Base-by-base conservation (phyloP, 441 rosid genomes). In the Jatropha podagrica region DNA sequence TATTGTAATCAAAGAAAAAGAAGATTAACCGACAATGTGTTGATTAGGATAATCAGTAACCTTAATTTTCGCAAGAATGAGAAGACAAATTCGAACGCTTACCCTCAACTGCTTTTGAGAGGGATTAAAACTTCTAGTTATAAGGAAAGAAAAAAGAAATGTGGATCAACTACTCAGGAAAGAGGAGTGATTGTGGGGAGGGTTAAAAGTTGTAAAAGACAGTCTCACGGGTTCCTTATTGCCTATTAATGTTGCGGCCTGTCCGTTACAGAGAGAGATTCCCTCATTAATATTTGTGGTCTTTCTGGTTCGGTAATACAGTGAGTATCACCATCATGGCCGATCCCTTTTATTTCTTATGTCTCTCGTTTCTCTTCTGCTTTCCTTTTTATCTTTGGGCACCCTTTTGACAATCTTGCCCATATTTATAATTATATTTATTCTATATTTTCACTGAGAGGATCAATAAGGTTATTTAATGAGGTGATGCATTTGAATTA, bases 301-400 rank as follows among this genome's bases (percentile, higher is more conserved):
- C 76, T 81, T 61, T 65, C 68, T 60, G 67, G 67, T 46, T 72
- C 44, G 17, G 40, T 26, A 71, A 40, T 56, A 61, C 75, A 73
- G 78, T 76, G 81, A 81, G 82, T 78, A 80, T 82, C 83, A 62
- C 81, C 58, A 73, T 77, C 83, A 66, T 70, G 81, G 73, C 74
- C 72, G 74, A 64, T 77, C 76, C 69, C 48, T 55, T 42, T 20
- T 1, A 32, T 32, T 32, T 8, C 3, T 4, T 42, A 42, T 42
- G 6, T 15, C 14, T 52, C 14, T 2, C 17, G 18, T 23, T 8
- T 5, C 8, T 52, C 49, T 14, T 27, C 63, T 11, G 0, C 3
- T 6, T 20, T 37, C 5, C 32, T 15, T 4, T 4, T 59, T 27
- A 26, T 8, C 37, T 26, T 38, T 18, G 1, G 32, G 32, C 32